A percentile compares a stretch with the other conserved stretches of the same genome.
phyloP scores from a whole-genome alignment of 1,284 basidiomycete genomes.

The Meira nashicola region DNA sequence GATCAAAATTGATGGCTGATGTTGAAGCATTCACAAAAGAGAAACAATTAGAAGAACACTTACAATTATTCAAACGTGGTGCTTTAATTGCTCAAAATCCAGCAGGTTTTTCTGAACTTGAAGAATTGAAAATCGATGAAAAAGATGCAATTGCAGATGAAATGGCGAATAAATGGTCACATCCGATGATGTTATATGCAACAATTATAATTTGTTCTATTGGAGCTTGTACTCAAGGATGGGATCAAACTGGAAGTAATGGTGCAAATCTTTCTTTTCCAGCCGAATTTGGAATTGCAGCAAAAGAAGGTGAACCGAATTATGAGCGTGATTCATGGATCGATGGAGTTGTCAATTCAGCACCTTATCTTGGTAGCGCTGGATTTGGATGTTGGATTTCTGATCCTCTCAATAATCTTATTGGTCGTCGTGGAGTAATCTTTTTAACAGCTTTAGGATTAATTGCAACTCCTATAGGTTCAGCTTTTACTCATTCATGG shows the following conservation, averaged over 20 bases:
- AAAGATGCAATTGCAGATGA: slow-evolving; percentile 57
- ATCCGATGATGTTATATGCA: slow-evolving; percentile 61
- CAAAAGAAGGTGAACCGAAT: background rate
- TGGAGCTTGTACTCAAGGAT: slow-evolving; percentile 68
- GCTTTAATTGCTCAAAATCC: slow-evolving; percentile 27
- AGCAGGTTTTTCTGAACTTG: slow-evolving; percentile 57
- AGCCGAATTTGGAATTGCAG: slow-evolving; percentile 7
- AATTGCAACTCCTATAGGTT: slow-evolving; percentile 20
- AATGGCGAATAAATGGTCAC: slow-evolving; percentile 58
- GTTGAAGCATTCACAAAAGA: slow-evolving; percentile 26
- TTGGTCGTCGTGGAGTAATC: slow-evolving; percentile 19
- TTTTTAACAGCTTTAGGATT: slow-evolving; percentile 19
- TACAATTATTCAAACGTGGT: slow-evolving; percentile 24
- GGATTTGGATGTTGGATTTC: slow-evolving; percentile 17
- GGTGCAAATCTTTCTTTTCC: slow-evolving; percentile 55
- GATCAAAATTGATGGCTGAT: slow-evolving; percentile 13
- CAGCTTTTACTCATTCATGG: slow-evolving; percentile 16
- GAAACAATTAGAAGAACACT: slow-evolving; percentile 21
- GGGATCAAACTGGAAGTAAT: slow-evolving; percentile 67
- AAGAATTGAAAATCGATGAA: slow-evolving; percentile 62
- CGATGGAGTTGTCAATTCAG: slow-evolving; percentile 37
- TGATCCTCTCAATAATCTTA: slow-evolving; percentile 17
- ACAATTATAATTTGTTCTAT: slow-evolving; percentile 61
- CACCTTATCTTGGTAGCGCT: slow-evolving; percentile 60
- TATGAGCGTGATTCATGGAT: slow-evolving; percentile 14